Evolutionary conservation across 2,329 filamentous ascomycete genomes (phyloP).

Genomic region (Zasmidium citrigriseum): DNA sequence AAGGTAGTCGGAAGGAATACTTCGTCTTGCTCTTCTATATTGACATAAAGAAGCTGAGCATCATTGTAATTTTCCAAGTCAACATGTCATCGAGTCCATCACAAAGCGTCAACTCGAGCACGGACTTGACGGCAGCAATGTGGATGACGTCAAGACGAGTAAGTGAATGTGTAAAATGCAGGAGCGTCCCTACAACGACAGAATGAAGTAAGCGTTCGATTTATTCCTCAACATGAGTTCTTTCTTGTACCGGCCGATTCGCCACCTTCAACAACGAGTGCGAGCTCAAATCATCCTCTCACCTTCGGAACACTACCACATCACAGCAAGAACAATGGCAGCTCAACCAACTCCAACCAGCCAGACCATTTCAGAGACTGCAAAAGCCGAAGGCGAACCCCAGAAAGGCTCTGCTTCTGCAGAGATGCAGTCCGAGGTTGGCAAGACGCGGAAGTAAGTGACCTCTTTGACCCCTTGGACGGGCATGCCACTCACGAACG

Average conservation of each 20-base stretch:
- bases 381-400: slow-evolving; percentile 35
- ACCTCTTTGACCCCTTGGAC: not conserved
- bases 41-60: too few species aligned
- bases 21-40: too few species aligned
- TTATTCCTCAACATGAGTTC: too few species aligned
- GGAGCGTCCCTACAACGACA: too few species aligned
- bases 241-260: too few species aligned
- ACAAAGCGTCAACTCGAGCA: not conserved
- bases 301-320: slow-evolving; percentile 1
- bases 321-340: slow-evolving; percentile 16
- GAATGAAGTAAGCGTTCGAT: too few species aligned
- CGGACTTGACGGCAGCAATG: not conserved
- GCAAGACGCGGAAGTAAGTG: slow-evolving; percentile 23
- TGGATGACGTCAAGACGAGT: not conserved
- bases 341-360: slow-evolving; percentile 18
- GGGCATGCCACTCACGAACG: not conserved
- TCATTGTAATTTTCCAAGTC: too few species aligned
- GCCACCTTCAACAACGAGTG: too few species aligned
- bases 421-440: slow-evolving; percentile 37
- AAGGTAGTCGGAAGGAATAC: too few species aligned
- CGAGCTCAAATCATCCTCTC: not conserved
- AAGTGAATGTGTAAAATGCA: too few species aligned
- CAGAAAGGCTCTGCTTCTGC: slow-evolving; percentile 34
- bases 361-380: slow-evolving; percentile 35
- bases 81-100: not conserved